phyloP scores from a whole-genome alignment of 2,329 filamentous ascomycete genomes.

The Pyrenophora graminea region DNA sequence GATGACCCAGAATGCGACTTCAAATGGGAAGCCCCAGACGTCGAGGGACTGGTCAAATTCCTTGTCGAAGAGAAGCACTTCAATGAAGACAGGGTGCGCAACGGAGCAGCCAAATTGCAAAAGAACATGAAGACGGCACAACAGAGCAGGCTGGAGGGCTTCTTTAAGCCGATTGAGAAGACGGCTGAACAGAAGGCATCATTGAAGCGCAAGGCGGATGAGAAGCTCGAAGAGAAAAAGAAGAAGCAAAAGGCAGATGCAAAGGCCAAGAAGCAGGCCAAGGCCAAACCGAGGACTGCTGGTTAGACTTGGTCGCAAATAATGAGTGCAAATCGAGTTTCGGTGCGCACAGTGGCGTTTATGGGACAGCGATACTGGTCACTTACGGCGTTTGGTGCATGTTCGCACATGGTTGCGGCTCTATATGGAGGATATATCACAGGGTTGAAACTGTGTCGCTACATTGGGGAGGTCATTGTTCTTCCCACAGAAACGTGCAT shows the following conservation, averaged over 20 bases:
- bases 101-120: conserved; percentile 74
- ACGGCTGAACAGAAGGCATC: conserved; percentile 82
- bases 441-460: too few relatives aligned
- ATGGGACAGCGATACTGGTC: conserved; percentile 10
- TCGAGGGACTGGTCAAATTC: conserved; percentile 87
- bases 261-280: conserved; percentile 91
- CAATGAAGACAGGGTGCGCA: conserved; percentile 88
- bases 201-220: conserved; percentile 91
- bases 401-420: too few relatives aligned
- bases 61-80: conserved; percentile 95
- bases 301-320: neutral
- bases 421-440: too few relatives aligned
- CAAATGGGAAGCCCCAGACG: conserved; percentile 94
- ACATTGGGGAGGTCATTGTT: too few relatives aligned
- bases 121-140: conserved; percentile 92
- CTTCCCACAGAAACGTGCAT: too few relatives aligned
- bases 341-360: conserved; percentile 4
- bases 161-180: conserved; percentile 92
- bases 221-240: conserved; percentile 88
- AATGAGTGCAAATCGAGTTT: neutral
- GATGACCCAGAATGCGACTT: conserved; percentile 90
- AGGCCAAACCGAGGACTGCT: conserved; percentile 69
- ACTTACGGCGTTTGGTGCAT: neutral
- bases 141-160: conserved; percentile 89
- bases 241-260: conserved; percentile 94